phyloP scores from a whole-genome alignment of 1,139 yeast species.

The Candida tropicalis region DNA sequence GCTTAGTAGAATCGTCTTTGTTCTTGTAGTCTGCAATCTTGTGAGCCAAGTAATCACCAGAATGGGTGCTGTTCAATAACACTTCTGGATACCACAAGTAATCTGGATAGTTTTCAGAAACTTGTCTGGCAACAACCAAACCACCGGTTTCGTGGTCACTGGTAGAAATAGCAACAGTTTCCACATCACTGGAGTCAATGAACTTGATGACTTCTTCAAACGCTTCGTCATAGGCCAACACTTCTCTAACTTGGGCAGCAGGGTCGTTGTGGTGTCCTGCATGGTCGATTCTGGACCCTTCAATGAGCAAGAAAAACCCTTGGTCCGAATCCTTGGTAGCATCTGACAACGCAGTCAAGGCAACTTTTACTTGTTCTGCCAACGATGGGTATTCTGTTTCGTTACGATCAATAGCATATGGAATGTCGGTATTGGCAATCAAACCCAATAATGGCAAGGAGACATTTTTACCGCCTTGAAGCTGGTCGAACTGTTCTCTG shows the following conservation, averaged over 20 bases:
- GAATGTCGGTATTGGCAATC: conserved; percentile 71
- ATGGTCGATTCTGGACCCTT: conserved; percentile 76
- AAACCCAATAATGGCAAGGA: conserved; percentile 72
- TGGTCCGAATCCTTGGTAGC: conserved; percentile 32
- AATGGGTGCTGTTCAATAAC: conserved; percentile 65
- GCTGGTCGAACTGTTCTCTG: conserved; percentile 54
- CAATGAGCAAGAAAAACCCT: conserved; percentile 82
- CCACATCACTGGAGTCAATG: conserved; percentile 64
- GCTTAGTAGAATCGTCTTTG: conserved; percentile 28
- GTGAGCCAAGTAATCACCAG: conserved; percentile 65
- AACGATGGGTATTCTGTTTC: conserved; percentile 63
- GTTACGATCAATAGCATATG: conserved; percentile 76
- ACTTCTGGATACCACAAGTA: conserved; percentile 81
- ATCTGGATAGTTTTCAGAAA: conserved; percentile 46
- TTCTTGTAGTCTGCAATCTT: conserved; percentile 28
- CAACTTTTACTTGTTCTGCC: conserved; percentile 72
- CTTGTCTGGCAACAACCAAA: conserved; percentile 70
- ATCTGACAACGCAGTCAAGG: conserved; percentile 61
- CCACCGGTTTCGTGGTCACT: conserved; percentile 97
- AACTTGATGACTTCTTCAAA: conserved; percentile 69
- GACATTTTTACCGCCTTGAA: conserved; percentile 57
- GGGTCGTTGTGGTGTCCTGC: conserved; percentile 92
- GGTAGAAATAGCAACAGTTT: conserved; percentile 74
- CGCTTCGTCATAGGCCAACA: conserved; percentile 68
- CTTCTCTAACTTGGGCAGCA: conserved; percentile 40